phyloP scores from a whole-genome alignment of 148 eudicot species.

The Tetragonia tetragonoides region DNA sequence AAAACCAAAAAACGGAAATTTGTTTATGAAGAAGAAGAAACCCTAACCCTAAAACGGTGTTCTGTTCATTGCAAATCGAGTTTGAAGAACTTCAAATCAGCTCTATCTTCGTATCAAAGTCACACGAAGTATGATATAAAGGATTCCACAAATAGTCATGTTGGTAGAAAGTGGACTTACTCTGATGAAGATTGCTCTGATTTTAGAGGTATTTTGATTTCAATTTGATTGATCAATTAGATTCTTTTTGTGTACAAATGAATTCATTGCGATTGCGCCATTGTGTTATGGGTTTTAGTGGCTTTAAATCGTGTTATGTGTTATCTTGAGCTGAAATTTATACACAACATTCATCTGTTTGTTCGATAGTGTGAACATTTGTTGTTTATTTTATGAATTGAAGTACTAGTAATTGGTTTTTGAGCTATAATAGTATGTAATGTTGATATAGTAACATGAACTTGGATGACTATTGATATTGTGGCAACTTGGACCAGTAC shows the following conservation, averaged over 20 bases:
- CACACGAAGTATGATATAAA: neutral
- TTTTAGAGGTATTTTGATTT: constrained; percentile 28
- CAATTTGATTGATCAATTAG: neutral
- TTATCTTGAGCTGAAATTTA: neutral
- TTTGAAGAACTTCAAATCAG: neutral
- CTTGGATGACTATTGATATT: neutral
- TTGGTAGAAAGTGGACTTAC: constrained; percentile 40
- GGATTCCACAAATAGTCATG: constrained; percentile 13
- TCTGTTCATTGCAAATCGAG: constrained; percentile 2
- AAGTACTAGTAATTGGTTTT: neutral
- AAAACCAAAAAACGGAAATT: constrained; percentile 29
- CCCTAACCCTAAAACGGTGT: constrained; percentile 23
- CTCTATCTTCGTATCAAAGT: constrained; percentile 22
- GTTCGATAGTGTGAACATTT: neutral
- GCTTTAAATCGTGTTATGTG: neutral
- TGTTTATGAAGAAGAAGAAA: constrained; percentile 16
- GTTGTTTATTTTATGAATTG: neutral
- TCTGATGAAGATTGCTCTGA: constrained; percentile 37
- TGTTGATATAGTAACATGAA: neutral
- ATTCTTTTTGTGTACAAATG: neutral
- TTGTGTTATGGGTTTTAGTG: neutral
- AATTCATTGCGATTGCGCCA: neutral
- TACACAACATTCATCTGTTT: neutral
- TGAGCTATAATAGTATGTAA: neutral
- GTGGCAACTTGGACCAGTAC: neutral